phyloP scores from a whole-genome alignment of 805 yeast genomes.

The Candida maltosa region DNA sequence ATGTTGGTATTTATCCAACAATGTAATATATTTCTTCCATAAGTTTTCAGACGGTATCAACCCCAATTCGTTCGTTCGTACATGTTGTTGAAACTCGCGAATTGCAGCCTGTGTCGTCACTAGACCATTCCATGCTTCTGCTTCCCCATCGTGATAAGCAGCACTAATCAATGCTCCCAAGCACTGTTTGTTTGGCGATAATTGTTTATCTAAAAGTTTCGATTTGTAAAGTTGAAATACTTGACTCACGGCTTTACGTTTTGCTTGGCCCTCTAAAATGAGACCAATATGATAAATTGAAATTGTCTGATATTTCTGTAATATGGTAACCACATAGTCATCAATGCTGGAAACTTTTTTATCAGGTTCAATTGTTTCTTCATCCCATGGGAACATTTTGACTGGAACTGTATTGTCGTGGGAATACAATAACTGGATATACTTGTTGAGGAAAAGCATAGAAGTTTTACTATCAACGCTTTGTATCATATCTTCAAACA shows the following conservation, averaged over 20 bases:
- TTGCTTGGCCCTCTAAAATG: conserved; percentile 36
- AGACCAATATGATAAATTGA: conserved; percentile 26
- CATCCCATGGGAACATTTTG: conserved; percentile 15
- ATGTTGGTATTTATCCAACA: conserved; percentile 47
- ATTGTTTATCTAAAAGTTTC: conserved; percentile 17
- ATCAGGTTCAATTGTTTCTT: neutral
- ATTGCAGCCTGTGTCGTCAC: conserved; percentile 60
- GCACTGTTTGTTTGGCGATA: conserved; percentile 27
- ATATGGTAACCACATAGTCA: neutral
- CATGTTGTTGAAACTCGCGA: conserved; percentile 46
- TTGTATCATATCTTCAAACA: conserved; percentile 8
- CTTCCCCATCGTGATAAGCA: conserved; percentile 23
- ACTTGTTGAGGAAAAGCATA: conserved; percentile 21
- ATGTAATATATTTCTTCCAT: conserved; percentile 51
- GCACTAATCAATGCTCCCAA: conserved; percentile 48
- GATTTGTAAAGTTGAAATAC: conserved; percentile 25
- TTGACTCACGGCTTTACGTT: conserved; percentile 18
- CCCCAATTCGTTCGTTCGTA: conserved; percentile 3
- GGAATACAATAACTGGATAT: conserved; percentile 22
- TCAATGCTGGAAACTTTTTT: neutral
- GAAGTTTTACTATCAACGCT: too few relatives aligned
- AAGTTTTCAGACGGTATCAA: conserved; percentile 45
- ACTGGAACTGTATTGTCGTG: conserved; percentile 7
- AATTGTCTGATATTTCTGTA: conserved; percentile 14
- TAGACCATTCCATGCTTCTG: conserved; percentile 43